Evolutionary conservation across 495 filamentous ascomycete species (phyloP).

Genomic region (Echria macrotheca): DNA sequence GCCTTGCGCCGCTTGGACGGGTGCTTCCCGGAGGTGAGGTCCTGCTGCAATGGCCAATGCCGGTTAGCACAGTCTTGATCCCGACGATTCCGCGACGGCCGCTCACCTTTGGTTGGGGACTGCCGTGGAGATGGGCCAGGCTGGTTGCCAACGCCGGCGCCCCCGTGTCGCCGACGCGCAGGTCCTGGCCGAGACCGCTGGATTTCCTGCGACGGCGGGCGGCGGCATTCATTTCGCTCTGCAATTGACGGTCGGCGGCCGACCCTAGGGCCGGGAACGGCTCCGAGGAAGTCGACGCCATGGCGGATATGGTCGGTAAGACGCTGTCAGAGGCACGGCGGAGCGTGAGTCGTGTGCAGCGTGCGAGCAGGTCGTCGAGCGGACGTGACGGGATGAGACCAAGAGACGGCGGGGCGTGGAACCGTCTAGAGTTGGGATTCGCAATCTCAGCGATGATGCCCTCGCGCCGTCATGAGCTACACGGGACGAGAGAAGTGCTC

Average conservation of each 20-base stretch:
- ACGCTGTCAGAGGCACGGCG: neutral
- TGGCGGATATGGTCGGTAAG: slow-evolving; percentile 2
- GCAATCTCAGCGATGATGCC: no score
- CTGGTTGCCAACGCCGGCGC: slow-evolving; percentile 41
- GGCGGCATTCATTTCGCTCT: slow-evolving; percentile 20
- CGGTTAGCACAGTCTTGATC: neutral
- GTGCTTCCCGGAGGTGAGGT: slow-evolving; percentile 34
- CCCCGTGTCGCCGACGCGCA: slow-evolving; percentile 45
- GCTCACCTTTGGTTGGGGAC: slow-evolving; percentile 17
- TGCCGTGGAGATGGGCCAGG: slow-evolving; percentile 30
- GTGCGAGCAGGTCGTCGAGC: no score
- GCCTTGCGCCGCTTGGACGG: slow-evolving; percentile 53
- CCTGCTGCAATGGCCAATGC: slow-evolving; percentile 9
- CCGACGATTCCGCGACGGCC: neutral
- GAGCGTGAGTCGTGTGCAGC: neutral
- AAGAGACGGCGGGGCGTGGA: no score
- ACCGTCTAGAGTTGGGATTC: no score
- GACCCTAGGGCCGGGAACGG: slow-evolving; percentile 44
- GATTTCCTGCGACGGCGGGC: slow-evolving; percentile 45
- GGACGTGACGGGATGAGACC: no score
- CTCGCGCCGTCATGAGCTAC: neutral
- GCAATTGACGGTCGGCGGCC: slow-evolving; percentile 36
- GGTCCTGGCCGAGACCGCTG: slow-evolving; percentile 38
- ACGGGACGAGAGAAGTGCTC: no score
- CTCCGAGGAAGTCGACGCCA: slow-evolving; percentile 19